Conservation (phyloP, 257 asterid genomes). For the Knoxia roxburghii region DNA sequence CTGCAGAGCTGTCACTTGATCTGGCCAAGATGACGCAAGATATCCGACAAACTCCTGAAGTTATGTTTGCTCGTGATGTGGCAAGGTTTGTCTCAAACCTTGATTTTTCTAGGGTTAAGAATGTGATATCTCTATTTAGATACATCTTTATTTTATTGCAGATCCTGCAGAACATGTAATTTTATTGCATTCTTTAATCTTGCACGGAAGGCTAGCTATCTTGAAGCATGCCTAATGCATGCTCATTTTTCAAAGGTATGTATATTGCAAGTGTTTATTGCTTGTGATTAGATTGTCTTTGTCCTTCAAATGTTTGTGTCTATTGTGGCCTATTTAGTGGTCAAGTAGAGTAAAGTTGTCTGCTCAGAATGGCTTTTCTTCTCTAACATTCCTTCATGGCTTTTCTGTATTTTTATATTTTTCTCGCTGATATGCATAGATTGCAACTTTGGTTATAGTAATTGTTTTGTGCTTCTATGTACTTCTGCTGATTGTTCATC, state of each 20-base stretch:
- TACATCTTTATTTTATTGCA: conserved; percentile 32
- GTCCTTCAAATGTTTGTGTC: neutral
- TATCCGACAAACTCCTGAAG: conserved; percentile 84
- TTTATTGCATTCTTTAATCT: conserved; percentile 94
- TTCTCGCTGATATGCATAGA: neutral
- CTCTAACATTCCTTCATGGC: neutral
- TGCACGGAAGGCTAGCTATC: conserved; percentile 83
- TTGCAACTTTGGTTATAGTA: too few relatives aligned
- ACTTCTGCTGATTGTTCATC: conserved; percentile 9
- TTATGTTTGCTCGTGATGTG: conserved; percentile 90
- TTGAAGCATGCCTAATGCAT: conserved; percentile 97
- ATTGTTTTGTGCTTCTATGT: neutral
- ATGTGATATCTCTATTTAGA: neutral
- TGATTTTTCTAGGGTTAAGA: conserved; percentile 8
- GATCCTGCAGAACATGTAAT: conserved; percentile 96
- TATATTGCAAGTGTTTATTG: conserved; percentile 7
- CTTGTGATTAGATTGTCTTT: neutral
- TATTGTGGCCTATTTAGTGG: neutral
- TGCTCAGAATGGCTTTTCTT: neutral
- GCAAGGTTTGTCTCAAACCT: conserved; percentile 60
- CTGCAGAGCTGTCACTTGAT: conserved; percentile 99
- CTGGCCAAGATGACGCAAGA: conserved; percentile 95
- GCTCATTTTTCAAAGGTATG: conserved; percentile 97
- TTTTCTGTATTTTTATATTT: neutral
- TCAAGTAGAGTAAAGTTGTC: too few relatives aligned